Conservation (phyloP, 176 grass and related monocot species). For the Hordeum vulgare region DNA sequence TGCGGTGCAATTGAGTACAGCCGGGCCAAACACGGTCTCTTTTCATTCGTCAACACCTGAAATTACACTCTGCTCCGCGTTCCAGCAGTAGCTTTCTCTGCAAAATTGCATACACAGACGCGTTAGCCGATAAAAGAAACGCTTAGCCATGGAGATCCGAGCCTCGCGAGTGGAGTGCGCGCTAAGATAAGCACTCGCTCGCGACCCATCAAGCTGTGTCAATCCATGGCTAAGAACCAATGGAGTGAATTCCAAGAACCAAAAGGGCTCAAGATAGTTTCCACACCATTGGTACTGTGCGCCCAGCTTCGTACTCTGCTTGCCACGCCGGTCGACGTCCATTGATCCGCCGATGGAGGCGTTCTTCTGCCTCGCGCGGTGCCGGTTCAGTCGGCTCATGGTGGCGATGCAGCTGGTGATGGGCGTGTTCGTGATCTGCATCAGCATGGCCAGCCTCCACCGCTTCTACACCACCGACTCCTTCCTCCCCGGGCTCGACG, state of each 20-base stretch:
- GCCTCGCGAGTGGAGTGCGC: conserved; percentile 17
- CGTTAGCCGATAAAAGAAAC: background rate
- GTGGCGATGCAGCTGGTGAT: conserved; percentile 61
- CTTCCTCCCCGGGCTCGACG: conserved; percentile 29
- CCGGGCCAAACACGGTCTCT: background rate
- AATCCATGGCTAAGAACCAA: background rate
- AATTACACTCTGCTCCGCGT: background rate
- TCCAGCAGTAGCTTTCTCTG: background rate
- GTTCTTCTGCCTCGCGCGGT: conserved; percentile 32
- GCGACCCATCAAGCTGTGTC: background rate
- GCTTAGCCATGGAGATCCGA: conserved; percentile 18
- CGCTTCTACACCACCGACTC: conserved; percentile 43
- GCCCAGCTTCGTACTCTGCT: background rate
- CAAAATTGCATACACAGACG: background rate
- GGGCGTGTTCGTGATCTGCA: conserved; percentile 57
- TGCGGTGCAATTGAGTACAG: background rate
- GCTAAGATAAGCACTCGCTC: background rate
- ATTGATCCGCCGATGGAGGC: conserved; percentile 29
- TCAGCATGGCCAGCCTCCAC: conserved; percentile 83
- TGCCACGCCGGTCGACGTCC: background rate
- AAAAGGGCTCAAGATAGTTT: background rate
- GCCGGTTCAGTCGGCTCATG: conserved; percentile 48
- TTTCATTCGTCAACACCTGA: conserved; percentile 22
- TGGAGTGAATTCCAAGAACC: background rate
- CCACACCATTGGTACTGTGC: background rate